Conservation (phyloP, 2,329 filamentous ascomycete genomes). For the Fusarium sp. region DNA sequence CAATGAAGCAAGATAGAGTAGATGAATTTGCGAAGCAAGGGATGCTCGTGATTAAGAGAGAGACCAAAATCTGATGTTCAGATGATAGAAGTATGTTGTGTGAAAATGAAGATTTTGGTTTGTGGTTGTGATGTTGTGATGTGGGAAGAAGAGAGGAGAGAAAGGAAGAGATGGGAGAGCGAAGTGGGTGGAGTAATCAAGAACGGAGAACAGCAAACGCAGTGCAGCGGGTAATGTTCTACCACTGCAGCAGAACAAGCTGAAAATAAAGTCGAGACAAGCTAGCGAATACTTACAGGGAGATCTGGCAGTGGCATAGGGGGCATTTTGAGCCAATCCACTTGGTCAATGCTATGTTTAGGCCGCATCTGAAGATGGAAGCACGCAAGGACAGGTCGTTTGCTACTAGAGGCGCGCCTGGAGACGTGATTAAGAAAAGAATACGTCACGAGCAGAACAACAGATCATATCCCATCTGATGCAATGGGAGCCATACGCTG, state of each 20-base stretch:
- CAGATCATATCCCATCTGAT: constrained; percentile 5
- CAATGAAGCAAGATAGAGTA: background rate
- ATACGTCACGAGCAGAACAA: constrained; percentile 11
- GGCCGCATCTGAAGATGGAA: background rate
- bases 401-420: background rate
- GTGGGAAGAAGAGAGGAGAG: background rate
- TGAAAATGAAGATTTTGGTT: background rate
- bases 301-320: constrained; percentile 1
- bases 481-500: constrained; percentile 6
- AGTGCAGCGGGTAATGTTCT: background rate
- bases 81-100: background rate
- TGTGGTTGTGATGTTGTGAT: background rate
- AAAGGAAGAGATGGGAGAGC: background rate
- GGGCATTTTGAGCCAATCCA: background rate
- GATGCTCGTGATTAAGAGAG: background rate
- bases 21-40: background rate
- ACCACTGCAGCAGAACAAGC: background rate
- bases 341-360: constrained; percentile 3
- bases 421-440: constrained; percentile 4
- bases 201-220: constrained; percentile 13
- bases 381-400: constrained; percentile 8
- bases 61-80: background rate
- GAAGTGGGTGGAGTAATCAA: constrained; percentile 3
- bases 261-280: background rate
- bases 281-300: background rate